Evolutionary conservation across 106 monocot genomes (phyloP), one percentile per base, ranked within the genome.

Genomic region (Allium fistulosum): DNA sequence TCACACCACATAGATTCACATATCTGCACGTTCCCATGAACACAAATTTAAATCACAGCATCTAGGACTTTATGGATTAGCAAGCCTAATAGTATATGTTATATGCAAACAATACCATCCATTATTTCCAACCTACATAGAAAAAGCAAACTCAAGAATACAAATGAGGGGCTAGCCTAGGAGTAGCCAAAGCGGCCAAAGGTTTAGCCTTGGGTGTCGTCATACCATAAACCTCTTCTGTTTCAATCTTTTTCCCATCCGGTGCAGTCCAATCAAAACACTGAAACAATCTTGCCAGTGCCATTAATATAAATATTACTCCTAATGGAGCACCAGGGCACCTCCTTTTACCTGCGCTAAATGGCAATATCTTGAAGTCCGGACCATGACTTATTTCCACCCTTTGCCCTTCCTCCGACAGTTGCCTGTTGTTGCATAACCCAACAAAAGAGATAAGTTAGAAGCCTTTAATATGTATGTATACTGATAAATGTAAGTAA

Each of bases 311-410:
- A 74, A 93, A 78, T 18, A 51, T 59, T 4, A 85, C 74, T 7
- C 87, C 97, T 2, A 99, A 79, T 4, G 80, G 80, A 18, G 92
- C 92, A 0, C 97, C 97, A 4, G 97, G 97, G 65, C 97, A 99
- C 79, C 72, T 84, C 68, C 97, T 78, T 71, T 80, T 82, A 27
- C 97, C 97, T 0, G 92, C 87, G 15, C 90, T 75, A 62, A 93
- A 90, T 0, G 97, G 92, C 53, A 92, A 59, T 17, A 90, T 84
- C 75, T 79, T 77, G 71, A 99, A 90, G 72, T 99, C 92, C 0
- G 78, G 68, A 14, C 92, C 92, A 17, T 97, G 92, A 76, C 86
- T 89, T 13, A 97, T 89, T 76, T 97, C 92, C 62, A 89, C 88
- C 4, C 80, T 62, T 27, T 66, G 58, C 10, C 72, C 80, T 15